A percentile compares a stretch with the other conserved stretches of the same genome.
Evolutionary conservation across 371 early-diverging fungal species (phyloP).

Genomic region (Syncephalastrum racemosum): DNA sequence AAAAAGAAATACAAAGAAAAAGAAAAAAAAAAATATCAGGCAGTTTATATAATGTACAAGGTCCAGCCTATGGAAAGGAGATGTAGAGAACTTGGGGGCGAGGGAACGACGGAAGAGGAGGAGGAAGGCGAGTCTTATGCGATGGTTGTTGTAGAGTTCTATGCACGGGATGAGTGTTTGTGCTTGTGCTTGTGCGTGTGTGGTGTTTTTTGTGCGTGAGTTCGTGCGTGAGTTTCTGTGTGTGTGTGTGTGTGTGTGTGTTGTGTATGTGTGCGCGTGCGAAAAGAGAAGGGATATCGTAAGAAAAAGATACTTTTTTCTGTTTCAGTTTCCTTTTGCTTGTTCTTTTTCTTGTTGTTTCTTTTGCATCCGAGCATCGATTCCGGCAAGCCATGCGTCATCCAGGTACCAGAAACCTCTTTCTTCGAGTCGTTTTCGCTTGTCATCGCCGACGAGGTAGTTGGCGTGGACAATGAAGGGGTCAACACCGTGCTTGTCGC

Average conservation of each 20-base stretch:
- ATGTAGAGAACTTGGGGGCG: not conserved
- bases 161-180: not conserved
- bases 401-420: slow-evolving; percentile 38
- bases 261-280: not conserved
- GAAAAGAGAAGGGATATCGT: not conserved
- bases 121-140: not conserved
- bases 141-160: not conserved
- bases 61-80: slow-evolving; percentile 6
- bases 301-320: not conserved
- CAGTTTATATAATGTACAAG: slow-evolving; percentile 4
- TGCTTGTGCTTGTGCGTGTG: not conserved
- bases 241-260: not conserved
- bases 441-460: slow-evolving; percentile 52
- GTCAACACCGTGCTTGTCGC: slow-evolving; percentile 27
- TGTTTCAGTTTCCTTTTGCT: slow-evolving; percentile 14
- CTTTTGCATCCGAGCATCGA: slow-evolving; percentile 23
- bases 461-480: slow-evolving; percentile 46
- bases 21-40: no score
- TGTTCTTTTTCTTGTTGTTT: slow-evolving; percentile 20
- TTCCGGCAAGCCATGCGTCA: slow-evolving; percentile 35
- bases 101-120: no score
- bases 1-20: not conserved
- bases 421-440: slow-evolving; percentile 35
- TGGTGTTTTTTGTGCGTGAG: not conserved
- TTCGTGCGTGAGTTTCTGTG: not conserved